Conservation (phyloP, 192 early-diverging fungal species). For the Coemansia sp. region DNA sequence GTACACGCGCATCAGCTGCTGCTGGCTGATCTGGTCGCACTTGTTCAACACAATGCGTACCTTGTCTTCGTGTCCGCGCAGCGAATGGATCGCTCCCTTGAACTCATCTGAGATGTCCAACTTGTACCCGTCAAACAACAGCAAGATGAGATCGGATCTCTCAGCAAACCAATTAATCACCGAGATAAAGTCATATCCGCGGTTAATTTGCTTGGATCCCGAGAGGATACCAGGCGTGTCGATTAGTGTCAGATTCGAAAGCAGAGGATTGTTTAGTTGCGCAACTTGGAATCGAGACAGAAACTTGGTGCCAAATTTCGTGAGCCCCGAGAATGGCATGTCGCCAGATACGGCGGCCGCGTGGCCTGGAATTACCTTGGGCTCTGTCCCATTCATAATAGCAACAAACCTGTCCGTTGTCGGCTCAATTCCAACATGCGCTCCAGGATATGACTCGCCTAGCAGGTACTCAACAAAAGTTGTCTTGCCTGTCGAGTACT, state of each 20-base stretch:
- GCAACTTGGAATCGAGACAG: conserved; percentile 85
- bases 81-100: conserved; percentile 71
- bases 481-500: conserved; percentile 88
- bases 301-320: conserved; percentile 78
- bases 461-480: conserved; percentile 80
- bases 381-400: conserved; percentile 73
- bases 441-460: conserved; percentile 77
- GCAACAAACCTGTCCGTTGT: conserved; percentile 86
- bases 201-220: conserved; percentile 82
- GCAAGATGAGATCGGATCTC: conserved; percentile 77
- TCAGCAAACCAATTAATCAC: conserved; percentile 88
- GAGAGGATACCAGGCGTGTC: conserved; percentile 91
- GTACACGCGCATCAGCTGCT: conserved; percentile 88
- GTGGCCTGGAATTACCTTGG: conserved; percentile 82
- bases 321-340: conserved; percentile 79
- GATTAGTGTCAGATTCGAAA: conserved; percentile 82
- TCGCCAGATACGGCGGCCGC: conserved; percentile 82
- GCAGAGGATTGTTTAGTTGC: conserved; percentile 69
- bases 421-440: conserved; percentile 87
- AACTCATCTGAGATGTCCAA: conserved; percentile 91
- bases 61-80: conserved; percentile 87
- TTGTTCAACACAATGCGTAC: conserved; percentile 86
- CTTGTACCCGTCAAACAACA: conserved; percentile 89
- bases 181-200: conserved; percentile 78
- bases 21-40: conserved; percentile 81